Conservation (phyloP, 2,329 filamentous ascomycete species). For the Fusarium dimerum region DNA sequence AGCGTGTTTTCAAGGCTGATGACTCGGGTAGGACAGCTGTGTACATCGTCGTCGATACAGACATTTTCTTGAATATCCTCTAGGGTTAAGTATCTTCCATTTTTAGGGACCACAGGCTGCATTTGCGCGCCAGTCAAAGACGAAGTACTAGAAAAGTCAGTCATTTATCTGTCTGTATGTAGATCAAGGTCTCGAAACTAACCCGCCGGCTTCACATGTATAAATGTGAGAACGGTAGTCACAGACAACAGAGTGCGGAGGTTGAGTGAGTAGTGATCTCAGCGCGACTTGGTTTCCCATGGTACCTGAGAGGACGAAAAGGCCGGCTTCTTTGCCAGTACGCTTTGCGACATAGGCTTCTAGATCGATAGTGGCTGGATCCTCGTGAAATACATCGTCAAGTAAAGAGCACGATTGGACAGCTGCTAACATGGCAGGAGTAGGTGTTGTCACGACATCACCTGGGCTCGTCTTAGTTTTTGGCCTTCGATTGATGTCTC, state of each 20-base stretch:
- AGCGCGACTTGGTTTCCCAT: conserved; percentile 93
- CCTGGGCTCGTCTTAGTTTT: conserved; percentile 28
- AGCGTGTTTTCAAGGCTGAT: conserved; percentile 88
- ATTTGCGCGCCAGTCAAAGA: conserved; percentile 71
- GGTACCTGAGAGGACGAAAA: conserved; percentile 86
- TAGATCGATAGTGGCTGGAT: conserved; percentile 74
- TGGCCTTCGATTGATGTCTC: conserved; percentile 16
- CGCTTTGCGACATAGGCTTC: conserved; percentile 74
- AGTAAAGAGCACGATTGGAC: conserved; percentile 73
- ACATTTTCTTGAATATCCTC: conserved; percentile 72
- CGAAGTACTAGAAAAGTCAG: conserved; percentile 57
- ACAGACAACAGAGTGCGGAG: conserved; percentile 78
- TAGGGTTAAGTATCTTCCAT: conserved; percentile 72
- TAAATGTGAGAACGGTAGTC: conserved; percentile 80
- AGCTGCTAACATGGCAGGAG: conserved; percentile 77
- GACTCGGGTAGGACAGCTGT: conserved; percentile 76
- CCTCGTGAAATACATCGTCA: conserved; percentile 84
- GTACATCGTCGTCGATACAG: conserved; percentile 68
- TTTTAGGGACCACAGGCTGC: conserved; percentile 65
- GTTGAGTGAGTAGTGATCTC: conserved; percentile 73
- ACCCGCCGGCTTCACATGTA: conserved; percentile 65
- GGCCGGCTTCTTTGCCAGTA: conserved; percentile 71
- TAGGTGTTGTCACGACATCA: conserved; percentile 70
- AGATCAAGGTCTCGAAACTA: conserved; percentile 17
- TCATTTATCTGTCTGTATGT: not conserved